Evolutionary conservation across 2,329 filamentous ascomycete genomes (phyloP), one percentile per base, ranked within the genome.

Genomic region (Exophiala spinifera): DNA sequence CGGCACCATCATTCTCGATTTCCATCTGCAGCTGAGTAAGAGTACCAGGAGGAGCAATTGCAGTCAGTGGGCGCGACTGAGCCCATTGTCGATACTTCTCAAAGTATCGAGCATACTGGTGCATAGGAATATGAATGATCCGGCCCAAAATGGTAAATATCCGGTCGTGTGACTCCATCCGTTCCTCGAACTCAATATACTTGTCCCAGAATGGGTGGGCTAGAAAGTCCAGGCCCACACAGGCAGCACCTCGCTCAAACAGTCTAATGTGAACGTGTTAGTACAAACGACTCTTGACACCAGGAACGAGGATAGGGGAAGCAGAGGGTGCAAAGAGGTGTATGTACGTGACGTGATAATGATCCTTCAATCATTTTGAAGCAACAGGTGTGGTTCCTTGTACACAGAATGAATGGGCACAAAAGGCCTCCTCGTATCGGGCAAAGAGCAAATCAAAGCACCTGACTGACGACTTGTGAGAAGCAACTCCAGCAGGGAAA

Each of bases 171-270:
- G 87, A 84, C 66, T 96, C 91, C 58, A 92, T 79, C 1, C 91
- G 87, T 69, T 96, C 91, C 70, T 97, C 94, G 66, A 95, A 97
- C 69, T 97, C 94, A 61, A 99, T 84, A 67, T 96, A 99, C 74
- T 96, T 97, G 72, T 99, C 94, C 94, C 94, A 99, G 75, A 99
- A 96, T 1, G 91, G 91, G 69, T 96, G 91, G 1, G 91, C 87
- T 25, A 96, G 79, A 68, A 96, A 99, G 72, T 99, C 94, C 15
- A 97, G 80, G 14, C 94, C 94, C 37, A 96, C 91, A 65, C 83
- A 86, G 25, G 81, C 81, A 23, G 90, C 88, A 59, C 88, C 94
- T 62, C 94, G 88, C 70, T 99, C 92, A 68, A 97, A 97, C 7
- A 97, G 81, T 64, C 94, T 99, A 52, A 46, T 34, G 48, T 25